Evolutionary conservation across 163 green algal species (phyloP).

Genomic region (Scenedesmus sp.): DNA sequence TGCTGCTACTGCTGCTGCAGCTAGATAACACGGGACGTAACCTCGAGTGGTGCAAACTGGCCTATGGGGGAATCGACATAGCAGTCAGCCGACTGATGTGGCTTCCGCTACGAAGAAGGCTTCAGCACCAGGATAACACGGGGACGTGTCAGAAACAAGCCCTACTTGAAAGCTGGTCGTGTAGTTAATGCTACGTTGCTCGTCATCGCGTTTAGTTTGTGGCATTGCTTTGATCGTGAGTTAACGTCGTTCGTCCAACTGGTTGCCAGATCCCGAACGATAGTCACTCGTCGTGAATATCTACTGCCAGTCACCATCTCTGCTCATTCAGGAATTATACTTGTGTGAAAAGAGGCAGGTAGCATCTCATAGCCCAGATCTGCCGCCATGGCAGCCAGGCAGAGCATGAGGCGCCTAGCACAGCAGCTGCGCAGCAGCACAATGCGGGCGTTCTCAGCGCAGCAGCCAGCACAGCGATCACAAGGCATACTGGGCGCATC

Average conservation of each 20-base stretch:
- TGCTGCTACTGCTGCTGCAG: constrained; percentile 4
- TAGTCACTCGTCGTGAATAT: not conserved
- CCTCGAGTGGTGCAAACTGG: too few species aligned
- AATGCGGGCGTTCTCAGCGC: not conserved
- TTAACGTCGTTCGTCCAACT: not conserved
- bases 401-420: constrained; percentile 31
- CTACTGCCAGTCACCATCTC: not conserved
- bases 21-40: too few species aligned
- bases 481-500: not conserved
- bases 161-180: not conserved
- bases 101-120: not conserved
- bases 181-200: not conserved
- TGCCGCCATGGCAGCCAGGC: constrained; percentile 15
- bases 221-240: not conserved
- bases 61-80: too few species aligned
- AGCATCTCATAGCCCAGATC: not conserved
- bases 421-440: constrained; percentile 38
- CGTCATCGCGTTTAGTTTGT: not conserved
- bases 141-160: not conserved
- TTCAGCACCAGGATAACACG: not conserved
- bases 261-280: not conserved
- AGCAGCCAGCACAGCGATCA: not conserved
- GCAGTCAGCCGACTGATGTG: not conserved
- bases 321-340: not conserved
- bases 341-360: not conserved